Percentiles rank a stretch among this genome's conserved stretches.
These are phyloP conservation scores for Arabis alpina DNA, from an alignment of 345 rosid genomes.

Conservation along the genomic window DNA sequence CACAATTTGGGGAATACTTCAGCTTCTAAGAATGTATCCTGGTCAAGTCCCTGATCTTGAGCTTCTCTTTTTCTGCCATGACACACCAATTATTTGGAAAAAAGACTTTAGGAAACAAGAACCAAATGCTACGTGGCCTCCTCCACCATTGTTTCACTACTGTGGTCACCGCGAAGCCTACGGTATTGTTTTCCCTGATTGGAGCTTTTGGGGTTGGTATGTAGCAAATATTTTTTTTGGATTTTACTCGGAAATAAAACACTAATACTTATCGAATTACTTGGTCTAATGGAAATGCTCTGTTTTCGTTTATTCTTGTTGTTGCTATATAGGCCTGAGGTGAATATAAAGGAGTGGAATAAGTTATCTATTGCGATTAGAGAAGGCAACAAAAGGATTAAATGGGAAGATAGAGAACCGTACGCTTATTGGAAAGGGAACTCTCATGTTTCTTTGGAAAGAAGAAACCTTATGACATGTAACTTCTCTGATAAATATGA, in stretches of 20 bases:
- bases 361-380: conserved; percentile 43
- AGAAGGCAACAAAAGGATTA: conserved; percentile 46
- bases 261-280: not conserved
- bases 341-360: conserved; percentile 66
- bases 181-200: conserved; percentile 63
- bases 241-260: not conserved
- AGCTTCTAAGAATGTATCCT: conserved; percentile 66
- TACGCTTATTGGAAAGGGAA: conserved; percentile 79
- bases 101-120: conserved; percentile 25
- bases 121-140: conserved; percentile 39
- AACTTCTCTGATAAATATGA: conserved; percentile 45
- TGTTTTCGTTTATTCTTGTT: not conserved
- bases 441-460: conserved; percentile 38
- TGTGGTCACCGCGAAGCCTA: conserved; percentile 46
- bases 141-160: conserved; percentile 68
- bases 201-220: conserved; percentile 82
- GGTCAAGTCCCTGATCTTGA: conserved; percentile 67
- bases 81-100: conserved; percentile 45
- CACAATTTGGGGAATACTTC: conserved; percentile 74
- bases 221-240: not conserved
- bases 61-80: conserved; percentile 57
- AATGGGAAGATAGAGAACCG: conserved; percentile 65
- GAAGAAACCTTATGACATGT: conserved; percentile 57
- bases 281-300: not conserved
- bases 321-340: conserved; percentile 54